Conservation (phyloP, 345 rosid genomes). For the Melaleuca quinquenervia region DNA sequence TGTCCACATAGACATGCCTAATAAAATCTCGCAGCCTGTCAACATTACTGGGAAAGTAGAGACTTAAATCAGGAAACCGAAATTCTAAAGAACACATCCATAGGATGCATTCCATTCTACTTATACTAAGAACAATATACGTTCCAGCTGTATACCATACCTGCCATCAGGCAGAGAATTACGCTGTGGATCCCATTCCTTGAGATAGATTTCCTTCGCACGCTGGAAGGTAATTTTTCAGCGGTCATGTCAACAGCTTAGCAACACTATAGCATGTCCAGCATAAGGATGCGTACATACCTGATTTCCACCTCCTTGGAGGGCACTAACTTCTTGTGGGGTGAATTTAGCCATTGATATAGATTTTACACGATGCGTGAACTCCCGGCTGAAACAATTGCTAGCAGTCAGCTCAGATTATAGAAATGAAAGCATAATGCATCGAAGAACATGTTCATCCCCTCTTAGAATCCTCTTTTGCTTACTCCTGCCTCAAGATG, state of each 20-base stretch:
- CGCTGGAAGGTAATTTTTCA: conserved; percentile 24
- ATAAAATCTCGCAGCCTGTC: conserved; percentile 78
- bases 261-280: neutral
- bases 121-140: neutral
- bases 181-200: conserved; percentile 81
- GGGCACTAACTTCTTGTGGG: conserved; percentile 69
- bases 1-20: conserved; percentile 84
- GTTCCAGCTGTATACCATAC: conserved; percentile 11
- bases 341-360: conserved; percentile 93
- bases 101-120: neutral
- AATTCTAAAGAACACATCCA: neutral
- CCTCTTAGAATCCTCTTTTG: neutral
- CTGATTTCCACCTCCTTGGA: conserved; percentile 97
- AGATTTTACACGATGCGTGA: conserved; percentile 92
- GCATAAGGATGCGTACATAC: conserved; percentile 17
- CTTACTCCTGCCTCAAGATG: neutral
- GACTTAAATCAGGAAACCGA: neutral
- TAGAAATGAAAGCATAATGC: neutral
- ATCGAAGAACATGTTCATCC: neutral
- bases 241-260: neutral
- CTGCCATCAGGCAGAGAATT: conserved; percentile 74
- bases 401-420: neutral
- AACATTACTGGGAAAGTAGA: conserved; percentile 45
- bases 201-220: conserved; percentile 75
- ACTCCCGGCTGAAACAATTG: conserved; percentile 66